phyloP scores from a whole-genome alignment of 129 eudicot species.

The Glebionis coronaria region DNA sequence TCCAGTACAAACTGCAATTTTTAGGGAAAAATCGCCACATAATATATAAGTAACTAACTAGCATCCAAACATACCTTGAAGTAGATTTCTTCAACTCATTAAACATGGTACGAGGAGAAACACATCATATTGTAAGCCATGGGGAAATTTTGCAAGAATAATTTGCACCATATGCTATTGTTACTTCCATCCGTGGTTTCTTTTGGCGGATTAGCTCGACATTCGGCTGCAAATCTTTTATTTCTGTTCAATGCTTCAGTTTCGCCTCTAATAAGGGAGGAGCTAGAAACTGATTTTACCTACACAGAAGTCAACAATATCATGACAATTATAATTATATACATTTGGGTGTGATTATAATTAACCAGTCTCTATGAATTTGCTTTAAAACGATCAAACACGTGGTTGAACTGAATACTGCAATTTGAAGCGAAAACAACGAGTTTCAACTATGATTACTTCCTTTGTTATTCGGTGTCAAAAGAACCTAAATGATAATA shows the following conservation, averaged over 20 bases:
- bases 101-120: constrained; percentile 89
- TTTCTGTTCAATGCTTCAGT: constrained; percentile 84
- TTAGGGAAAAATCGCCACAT: not conserved
- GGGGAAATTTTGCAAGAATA: constrained; percentile 97
- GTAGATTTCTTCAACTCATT: constrained; percentile 84
- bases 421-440: not conserved
- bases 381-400: not conserved
- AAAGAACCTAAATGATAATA: not conserved
- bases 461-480: not conserved
- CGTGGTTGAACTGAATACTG: not conserved
- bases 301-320: constrained; percentile 25
- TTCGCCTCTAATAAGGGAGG: constrained; percentile 83
- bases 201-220: constrained; percentile 68
- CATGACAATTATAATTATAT: not conserved
- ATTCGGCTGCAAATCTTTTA: constrained; percentile 72
- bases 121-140: constrained; percentile 91
- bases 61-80: constrained; percentile 47
- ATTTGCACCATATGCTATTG: constrained; percentile 86
- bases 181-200: constrained; percentile 53
- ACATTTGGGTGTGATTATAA: too few species aligned
- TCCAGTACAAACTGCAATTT: constrained; percentile 4
- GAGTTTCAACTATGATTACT: not conserved
- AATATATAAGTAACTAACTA: not conserved
- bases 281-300: constrained; percentile 64
- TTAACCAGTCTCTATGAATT: not conserved